Percentiles rank a stretch among this genome's conserved stretches.
These are phyloP conservation scores for Decorospora gaudefroyi DNA, from an alignment of 2,329 filamentous ascomycete genomes.

Conservation along the genomic window DNA sequence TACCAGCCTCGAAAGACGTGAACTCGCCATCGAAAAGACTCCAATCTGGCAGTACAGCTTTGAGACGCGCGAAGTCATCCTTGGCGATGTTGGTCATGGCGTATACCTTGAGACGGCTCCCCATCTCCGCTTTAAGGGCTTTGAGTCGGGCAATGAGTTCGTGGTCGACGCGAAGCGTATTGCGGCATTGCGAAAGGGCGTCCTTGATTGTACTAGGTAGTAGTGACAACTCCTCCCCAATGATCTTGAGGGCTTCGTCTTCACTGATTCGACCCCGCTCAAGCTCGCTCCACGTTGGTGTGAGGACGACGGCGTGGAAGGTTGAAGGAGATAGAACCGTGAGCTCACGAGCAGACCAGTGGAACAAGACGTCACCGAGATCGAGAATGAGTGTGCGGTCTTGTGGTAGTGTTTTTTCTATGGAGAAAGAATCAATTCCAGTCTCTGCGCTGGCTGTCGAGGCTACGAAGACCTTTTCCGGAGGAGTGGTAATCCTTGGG, in stretches of 20 bases:
- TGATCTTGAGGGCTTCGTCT: slow-evolving; percentile 18
- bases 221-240: slow-evolving; percentile 31
- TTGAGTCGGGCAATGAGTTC: slow-evolving; percentile 27
- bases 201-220: slow-evolving; percentile 26
- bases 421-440: too few relatives aligned
- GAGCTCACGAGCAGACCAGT: slow-evolving; percentile 35
- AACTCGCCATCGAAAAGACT: slow-evolving; percentile 44
- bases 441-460: too few relatives aligned
- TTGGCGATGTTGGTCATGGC: slow-evolving; percentile 44
- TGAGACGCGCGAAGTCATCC: slow-evolving; percentile 35
- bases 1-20: slow-evolving; percentile 40
- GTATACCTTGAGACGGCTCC: slow-evolving; percentile 27
- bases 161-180: slow-evolving; percentile 32
- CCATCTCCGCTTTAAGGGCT: slow-evolving; percentile 17
- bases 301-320: slow-evolving; percentile 32
- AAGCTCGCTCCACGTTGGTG: slow-evolving; percentile 34
- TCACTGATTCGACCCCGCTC: slow-evolving; percentile 34
- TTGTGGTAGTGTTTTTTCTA: background rate
- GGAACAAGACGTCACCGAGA: slow-evolving; percentile 46
- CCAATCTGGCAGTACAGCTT: slow-evolving; percentile 34
- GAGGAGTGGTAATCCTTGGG: background rate
- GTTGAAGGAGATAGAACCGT: slow-evolving; percentile 26
- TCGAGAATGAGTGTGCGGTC: slow-evolving; percentile 38
- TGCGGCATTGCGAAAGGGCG: slow-evolving; percentile 36
- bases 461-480: too few relatives aligned